Conservation (phyloP, 2,329 filamentous ascomycete species). For the Pseudodiploospora longispora region DNA sequence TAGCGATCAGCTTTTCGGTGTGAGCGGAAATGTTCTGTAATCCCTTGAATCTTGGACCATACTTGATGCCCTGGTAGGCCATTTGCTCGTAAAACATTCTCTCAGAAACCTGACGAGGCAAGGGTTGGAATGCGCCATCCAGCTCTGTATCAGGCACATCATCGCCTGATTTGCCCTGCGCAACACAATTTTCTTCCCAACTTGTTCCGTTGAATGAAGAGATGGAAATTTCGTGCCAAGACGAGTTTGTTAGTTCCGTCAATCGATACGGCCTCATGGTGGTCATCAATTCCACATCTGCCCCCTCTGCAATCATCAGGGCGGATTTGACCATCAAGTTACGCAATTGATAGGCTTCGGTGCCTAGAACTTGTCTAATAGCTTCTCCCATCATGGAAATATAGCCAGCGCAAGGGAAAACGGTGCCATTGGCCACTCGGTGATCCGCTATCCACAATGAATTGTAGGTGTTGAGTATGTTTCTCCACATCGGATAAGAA, state of each 20-base stretch:
- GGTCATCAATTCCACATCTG: constrained; percentile 7
- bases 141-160: no score
- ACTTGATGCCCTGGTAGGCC: constrained; percentile 1
- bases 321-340: constrained; percentile 5
- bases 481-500: constrained; percentile 29
- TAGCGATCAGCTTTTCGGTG: not conserved
- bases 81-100: constrained; percentile 4
- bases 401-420: constrained; percentile 36
- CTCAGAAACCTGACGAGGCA: not conserved
- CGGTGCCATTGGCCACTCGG: constrained; percentile 25
- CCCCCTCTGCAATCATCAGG: constrained; percentile 1
- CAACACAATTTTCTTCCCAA: constrained; percentile 22
- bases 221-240: constrained; percentile 6
- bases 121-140: not conserved
- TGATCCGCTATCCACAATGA: constrained; percentile 38
- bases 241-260: constrained; percentile 4
- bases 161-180: constrained; percentile 6
- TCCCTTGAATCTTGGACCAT: constrained; percentile 1
- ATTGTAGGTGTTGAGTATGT: constrained; percentile 27
- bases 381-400: constrained; percentile 35
- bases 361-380: constrained; percentile 10
- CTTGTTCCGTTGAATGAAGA: constrained; percentile 16
- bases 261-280: constrained; percentile 2
- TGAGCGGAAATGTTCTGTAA: not conserved
- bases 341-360: constrained; percentile 1